A percentile compares a stretch with the other conserved stretches of the same genome.
Conservation (phyloP, 768 basidiomycete species). For the Pleurotus giganteus region DNA sequence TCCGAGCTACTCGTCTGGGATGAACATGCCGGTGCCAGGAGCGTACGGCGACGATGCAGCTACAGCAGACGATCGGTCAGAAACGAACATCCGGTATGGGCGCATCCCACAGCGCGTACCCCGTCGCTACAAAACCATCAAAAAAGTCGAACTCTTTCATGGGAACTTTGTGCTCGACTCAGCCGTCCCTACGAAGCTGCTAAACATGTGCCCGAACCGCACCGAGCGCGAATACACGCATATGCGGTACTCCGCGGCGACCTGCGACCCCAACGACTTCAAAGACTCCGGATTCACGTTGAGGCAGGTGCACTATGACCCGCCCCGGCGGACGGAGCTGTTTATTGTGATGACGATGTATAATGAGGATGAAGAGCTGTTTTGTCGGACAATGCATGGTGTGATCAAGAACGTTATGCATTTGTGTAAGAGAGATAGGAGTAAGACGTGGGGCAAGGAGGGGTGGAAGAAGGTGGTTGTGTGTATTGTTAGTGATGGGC, state of each 20-base stretch:
- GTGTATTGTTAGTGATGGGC: conserved; percentile 87
- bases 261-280: conserved; percentile 95
- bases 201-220: conserved; percentile 75
- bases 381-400: conserved; percentile 92
- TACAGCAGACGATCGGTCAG: conserved; percentile 25
- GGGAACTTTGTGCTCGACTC: conserved; percentile 94
- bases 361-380: conserved; percentile 89
- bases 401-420: conserved; percentile 94
- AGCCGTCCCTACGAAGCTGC: conserved; percentile 85
- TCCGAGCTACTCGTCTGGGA: conserved; percentile 22
- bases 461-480: conserved; percentile 99
- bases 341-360: conserved; percentile 99
- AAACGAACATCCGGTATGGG: conserved; percentile 79
- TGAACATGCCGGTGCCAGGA: conserved; percentile 42
- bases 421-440: conserved; percentile 79
- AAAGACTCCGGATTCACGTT: conserved; percentile 78
- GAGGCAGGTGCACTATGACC: conserved; percentile 89
- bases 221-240: conserved; percentile 90
- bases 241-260: conserved; percentile 96
- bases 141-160: conserved; percentile 88
- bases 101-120: conserved; percentile 89
- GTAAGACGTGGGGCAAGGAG: conserved; percentile 95
- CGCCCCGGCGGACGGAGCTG: conserved; percentile 85
- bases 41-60: conserved; percentile 37
- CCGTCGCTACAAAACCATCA: conserved; percentile 89